Evolutionary conservation across 768 basidiomycete species (phyloP), one percentile per base, ranked within the genome.

Genomic region (Rhizopogon salebrosus): DNA sequence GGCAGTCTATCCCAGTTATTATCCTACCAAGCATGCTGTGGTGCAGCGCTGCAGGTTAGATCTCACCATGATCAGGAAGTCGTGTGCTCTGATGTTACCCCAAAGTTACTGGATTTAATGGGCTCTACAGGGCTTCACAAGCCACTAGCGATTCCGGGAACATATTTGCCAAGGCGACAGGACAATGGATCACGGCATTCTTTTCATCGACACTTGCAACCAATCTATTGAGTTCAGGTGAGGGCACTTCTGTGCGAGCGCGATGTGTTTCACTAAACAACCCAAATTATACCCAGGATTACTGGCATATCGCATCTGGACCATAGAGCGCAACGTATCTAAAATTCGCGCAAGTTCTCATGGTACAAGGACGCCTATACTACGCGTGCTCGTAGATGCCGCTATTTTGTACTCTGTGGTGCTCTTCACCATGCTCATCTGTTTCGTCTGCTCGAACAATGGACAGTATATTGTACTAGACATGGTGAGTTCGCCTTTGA

Each of bases 291-390:
- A 16, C 36, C 39, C 20, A 54, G 53, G 48, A n/a, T 34, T 54
- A 7, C 27, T 54, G 23, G 53, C 53, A 24, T 54, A 50, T 27
- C 53, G 53, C 39, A 54, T 54, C 49, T 54, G 53, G 53, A 50
- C 22, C 20, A 36, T 54, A n/a, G 38, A 54, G 26, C 22, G 16
- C 6, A 40, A 23, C 18, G 18, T 51, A 20, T 36, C 36, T 20
- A 31, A 18, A 9, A n/a, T n/a, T 9, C 50, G 23, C 53, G 53
- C n/a, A n/a, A n/a, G n/a, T n/a, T n/a, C n/a, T n/a, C n/a, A n/a
- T n/a, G n/a, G n/a, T n/a, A n/a, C n/a, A n/a, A n/a, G n/a, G 2
- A 35, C 13, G 13, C 53, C 49, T 8, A 24, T 54, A 29, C 4
- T 54, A 22, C 53, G 48, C 13, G 49, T 54, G 14, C 48, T 54